Evolutionary conservation across 441 rosid species (phyloP).

Genomic region (Bocquillonia castaneifolia): DNA sequence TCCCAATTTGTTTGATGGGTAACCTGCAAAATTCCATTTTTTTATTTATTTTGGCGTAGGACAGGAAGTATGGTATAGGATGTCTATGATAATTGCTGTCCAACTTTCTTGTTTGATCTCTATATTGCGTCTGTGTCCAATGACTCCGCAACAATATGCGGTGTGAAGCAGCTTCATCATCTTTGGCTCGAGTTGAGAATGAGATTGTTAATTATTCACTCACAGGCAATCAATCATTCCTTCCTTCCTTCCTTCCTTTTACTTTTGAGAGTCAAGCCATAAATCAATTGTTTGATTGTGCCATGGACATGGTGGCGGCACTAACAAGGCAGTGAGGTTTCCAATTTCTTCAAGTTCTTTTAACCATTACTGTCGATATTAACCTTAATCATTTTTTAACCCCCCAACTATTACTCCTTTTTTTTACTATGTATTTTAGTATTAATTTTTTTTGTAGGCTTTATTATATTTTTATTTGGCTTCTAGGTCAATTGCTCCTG

Average conservation of each 20-base stretch:
- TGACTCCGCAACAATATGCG: constrained; percentile 5
- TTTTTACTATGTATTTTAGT: too few species aligned
- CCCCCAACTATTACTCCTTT: too few species aligned
- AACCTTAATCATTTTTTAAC: too few species aligned
- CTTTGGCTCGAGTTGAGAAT: neutral
- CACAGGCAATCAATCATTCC: too few species aligned
- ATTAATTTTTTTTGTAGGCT: too few species aligned
- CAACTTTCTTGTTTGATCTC: neutral
- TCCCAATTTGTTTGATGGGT: neutral
- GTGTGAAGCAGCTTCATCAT: neutral
- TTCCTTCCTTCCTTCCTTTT: too few species aligned
- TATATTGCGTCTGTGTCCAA: neutral
- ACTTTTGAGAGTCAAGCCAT: neutral
- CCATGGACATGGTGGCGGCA: constrained; percentile 19
- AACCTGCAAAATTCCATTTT: neutral
- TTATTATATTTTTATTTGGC: too few species aligned
- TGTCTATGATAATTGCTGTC: constrained; percentile 7
- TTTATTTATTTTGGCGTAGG: neutral
- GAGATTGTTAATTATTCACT: neutral
- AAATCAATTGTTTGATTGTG: constrained; percentile 9
- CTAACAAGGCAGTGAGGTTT: constrained; percentile 20
- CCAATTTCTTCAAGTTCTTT: too few species aligned
- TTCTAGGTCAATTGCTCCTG: too few species aligned
- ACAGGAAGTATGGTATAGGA: neutral
- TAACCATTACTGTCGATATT: too few species aligned